These are phyloP conservation scores for Echium plantagineum DNA, from an alignment of 257 asterid species.

Conservation along the genomic window DNA sequence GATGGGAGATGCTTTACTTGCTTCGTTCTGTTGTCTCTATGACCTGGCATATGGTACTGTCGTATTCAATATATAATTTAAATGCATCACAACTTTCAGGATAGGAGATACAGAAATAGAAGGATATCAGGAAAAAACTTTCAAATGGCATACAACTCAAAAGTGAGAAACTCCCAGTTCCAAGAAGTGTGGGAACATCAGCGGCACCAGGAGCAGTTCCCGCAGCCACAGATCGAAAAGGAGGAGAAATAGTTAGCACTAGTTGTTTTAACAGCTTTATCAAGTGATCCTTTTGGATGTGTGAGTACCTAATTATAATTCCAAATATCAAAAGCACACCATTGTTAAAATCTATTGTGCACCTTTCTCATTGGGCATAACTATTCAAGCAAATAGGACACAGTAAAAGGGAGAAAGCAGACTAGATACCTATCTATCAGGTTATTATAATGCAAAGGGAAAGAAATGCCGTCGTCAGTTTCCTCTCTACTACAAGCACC, in stretches of 20 bases:
- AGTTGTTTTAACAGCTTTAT: slow-evolving; percentile 74
- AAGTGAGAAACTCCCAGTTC: slow-evolving; percentile 81
- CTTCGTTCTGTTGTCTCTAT: slow-evolving; percentile 41
- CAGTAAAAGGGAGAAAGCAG: background rate
- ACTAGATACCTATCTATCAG: slow-evolving; percentile 46
- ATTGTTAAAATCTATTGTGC: background rate
- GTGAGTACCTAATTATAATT: slow-evolving; percentile 54
- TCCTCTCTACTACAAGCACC: slow-evolving; percentile 27
- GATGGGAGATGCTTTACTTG: slow-evolving; percentile 38
- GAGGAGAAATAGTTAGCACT: slow-evolving; percentile 55
- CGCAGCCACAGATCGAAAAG: slow-evolving; percentile 39
- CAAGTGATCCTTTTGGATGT: slow-evolving; percentile 67
- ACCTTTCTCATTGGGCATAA: background rate
- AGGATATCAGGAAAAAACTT: background rate
- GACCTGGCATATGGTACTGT: slow-evolving; percentile 47
- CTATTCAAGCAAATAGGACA: background rate
- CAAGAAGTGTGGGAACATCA: slow-evolving; percentile 93
- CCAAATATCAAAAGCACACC: background rate
- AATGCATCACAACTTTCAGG: background rate
- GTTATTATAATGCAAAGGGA: slow-evolving; percentile 51
- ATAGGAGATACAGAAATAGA: background rate
- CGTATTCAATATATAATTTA: background rate
- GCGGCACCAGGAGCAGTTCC: slow-evolving; percentile 59
- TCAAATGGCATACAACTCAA: slow-evolving; percentile 44
- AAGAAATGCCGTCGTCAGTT: slow-evolving; percentile 50